A percentile compares a stretch with the other conserved stretches of the same genome.
Evolutionary conservation across 2,329 filamentous ascomycete species (phyloP).

Genomic region (Phyllosticta citribraziliensis): DNA sequence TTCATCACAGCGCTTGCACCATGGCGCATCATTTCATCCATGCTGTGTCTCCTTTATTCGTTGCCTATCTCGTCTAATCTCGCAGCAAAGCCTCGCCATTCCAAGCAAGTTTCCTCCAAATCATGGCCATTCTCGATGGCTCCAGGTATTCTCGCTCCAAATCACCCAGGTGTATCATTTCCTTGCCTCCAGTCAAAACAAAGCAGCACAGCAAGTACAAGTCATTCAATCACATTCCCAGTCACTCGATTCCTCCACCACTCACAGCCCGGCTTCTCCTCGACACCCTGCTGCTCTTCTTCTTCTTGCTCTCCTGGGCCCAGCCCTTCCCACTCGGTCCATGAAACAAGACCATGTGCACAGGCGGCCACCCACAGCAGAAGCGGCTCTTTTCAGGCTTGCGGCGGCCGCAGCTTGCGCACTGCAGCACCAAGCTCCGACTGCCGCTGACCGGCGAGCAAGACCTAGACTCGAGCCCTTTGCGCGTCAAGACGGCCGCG

Average conservation of each 20-base stretch:
- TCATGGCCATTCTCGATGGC: no score
- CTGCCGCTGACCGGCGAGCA: not conserved
- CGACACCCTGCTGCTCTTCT: not conserved
- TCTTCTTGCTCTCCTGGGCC: not conserved
- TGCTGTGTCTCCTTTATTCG: not conserved
- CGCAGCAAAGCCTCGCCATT: no score
- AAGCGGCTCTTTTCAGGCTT: not conserved
- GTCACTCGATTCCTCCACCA: no score
- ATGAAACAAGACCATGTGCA: conserved; percentile 1
- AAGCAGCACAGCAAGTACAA: no score
- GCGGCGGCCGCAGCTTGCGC: conserved; percentile 1
- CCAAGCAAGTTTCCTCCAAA: no score
- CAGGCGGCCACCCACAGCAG: conserved; percentile 5
- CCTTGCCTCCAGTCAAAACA: no score
- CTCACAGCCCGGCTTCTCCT: not conserved
- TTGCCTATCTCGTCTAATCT: not conserved
- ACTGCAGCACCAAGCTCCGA: not conserved
- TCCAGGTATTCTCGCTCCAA: no score
- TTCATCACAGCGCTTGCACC: not conserved
- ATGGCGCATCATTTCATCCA: not conserved
- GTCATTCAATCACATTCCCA: no score
- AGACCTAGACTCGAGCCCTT: not conserved
- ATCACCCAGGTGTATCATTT: no score
- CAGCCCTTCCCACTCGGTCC: not conserved
- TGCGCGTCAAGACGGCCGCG: not conserved